Base-by-base conservation (phyloP, 805 yeast species). In the Metschnikowia kunwiensis region DNA sequence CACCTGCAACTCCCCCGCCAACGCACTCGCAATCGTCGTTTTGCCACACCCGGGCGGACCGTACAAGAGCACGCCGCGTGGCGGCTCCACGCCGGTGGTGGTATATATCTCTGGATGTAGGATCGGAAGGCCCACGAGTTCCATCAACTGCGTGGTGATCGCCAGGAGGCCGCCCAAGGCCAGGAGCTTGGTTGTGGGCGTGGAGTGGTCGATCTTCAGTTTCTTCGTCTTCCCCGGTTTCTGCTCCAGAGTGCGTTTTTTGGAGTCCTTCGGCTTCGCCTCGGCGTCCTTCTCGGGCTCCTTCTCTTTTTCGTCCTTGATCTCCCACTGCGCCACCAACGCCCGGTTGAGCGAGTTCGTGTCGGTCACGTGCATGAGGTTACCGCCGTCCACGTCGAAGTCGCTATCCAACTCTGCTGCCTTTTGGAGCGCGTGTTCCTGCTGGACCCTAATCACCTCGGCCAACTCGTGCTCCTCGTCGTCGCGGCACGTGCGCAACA, bases 11-110 rank as follows among this genome's bases (percentile, higher is more conserved):
- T 91, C 96, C 19, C 96, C 96, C 1, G 98, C 98, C 15, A 93
- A 66, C 0, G 97, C 96, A 59, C 88, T 88, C 3, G 98, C 98
- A 36, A 93, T 80, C 27, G 96, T 82, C 0, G 98, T 93, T 54
- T 93, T 93, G 58, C 98, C 98, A 68, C 98, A 93, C 11, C 98
- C 98, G 2, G 97, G 98, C 0, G 98, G 98, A 0, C 98, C 98
- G 59, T 89, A 95, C n/a, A 93, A 62, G 20, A 93, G 59, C 1
- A 93, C 85, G 27, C 97, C 97, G 17, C 96, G 72, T 13, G 97
- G 95, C 12, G 97, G 97, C 48, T 87, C 95, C 10, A 89, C 89
- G 17, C 97, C 97, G 0, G 95, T 82, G 6, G 89, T 72, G 16
- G 68, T 47, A 55, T 86, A 93, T 2, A 93, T 85, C 58, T 93